Base-by-base conservation (phyloP, 2,329 filamentous ascomycete species). In the Passalora sequoiae region DNA sequence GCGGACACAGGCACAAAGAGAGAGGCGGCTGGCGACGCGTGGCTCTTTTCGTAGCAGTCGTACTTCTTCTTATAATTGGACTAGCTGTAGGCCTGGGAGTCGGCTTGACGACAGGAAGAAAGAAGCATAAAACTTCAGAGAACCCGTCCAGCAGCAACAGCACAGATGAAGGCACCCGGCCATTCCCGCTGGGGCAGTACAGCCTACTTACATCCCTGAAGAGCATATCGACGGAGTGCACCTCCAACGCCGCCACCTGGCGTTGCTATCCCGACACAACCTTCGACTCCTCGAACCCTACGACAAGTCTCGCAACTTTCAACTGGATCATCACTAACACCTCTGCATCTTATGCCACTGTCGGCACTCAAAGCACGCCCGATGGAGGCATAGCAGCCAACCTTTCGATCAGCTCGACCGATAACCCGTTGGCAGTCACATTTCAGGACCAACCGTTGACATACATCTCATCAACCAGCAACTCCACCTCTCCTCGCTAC, bases 121-220 rank as follows among this genome's bases (percentile, higher is more conserved):
- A 50, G 29, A 51, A 59, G 36, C 44, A 48, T 19, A 33, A 44
- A 5, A 27, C 36, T 6, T 25, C 44, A 15, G 17, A 38, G 17
- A 17, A 25, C 17, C 22, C 25, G 16, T 19, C 46, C n/a, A 15
- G 21, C 31, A 15, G 37, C 4, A 27, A 40, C 16, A 15, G 33
- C 10, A 39, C 27, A 21, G 38, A 37, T 19, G 6, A 7, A 17
- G 49, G 47, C 19, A 42, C 43, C 6, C 52, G 57, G 29, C 59
- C 64, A 40, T 84, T 84, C 54, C 83, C 82, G 1, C 65, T 74
- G 1, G 83, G 82, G 4, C 72, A 75, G n/a, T 85, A 78, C 61
- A 69, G 75, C 27, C 69, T 86, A 53, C 68, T 73, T 5, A 78
- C 79, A 16, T 75, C 74, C 46, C 74, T 86, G 28, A 67, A 71